Conservation (phyloP, 192 early-diverging fungal genomes). For the Cetraspora pellucida region DNA sequence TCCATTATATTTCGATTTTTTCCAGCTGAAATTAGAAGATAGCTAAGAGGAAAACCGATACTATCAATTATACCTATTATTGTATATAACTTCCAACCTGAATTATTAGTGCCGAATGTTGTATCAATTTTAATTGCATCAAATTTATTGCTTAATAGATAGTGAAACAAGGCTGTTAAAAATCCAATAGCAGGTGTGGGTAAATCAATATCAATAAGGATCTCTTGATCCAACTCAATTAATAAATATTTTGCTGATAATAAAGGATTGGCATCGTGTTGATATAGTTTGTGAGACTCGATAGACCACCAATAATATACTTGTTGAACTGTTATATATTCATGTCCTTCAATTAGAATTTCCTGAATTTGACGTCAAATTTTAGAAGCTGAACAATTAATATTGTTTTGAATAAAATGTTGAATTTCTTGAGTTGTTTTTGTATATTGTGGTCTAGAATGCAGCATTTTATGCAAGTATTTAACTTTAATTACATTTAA, state of each 20-base stretch:
- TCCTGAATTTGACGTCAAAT: background rate
- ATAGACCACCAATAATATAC: constrained; percentile 7
- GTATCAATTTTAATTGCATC: constrained; percentile 1
- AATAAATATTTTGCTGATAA: constrained; percentile 1
- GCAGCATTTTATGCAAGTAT: background rate
- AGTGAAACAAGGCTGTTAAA: background rate
- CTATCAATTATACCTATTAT: constrained; percentile 5
- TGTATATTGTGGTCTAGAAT: background rate
- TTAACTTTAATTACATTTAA: background rate
- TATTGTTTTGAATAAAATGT: background rate
- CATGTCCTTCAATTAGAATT: background rate
- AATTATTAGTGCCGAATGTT: background rate
- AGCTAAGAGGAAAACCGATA: constrained; percentile 3
- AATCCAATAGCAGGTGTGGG: background rate
- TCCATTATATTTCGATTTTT: background rate
- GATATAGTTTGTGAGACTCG: background rate
- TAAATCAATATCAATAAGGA: background rate
- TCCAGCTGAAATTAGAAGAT: constrained; percentile 2
- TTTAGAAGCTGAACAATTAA: background rate
- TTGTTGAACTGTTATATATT: constrained; percentile 7
- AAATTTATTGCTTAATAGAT: background rate
- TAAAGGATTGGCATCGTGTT: background rate
- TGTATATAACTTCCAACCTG: background rate
- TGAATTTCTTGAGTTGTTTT: background rate
- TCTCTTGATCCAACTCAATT: background rate